Evolutionary conservation across 2,329 filamentous ascomycete genomes (phyloP), one percentile per base, ranked within the genome.

Genomic region (Clonostachys solani): DNA sequence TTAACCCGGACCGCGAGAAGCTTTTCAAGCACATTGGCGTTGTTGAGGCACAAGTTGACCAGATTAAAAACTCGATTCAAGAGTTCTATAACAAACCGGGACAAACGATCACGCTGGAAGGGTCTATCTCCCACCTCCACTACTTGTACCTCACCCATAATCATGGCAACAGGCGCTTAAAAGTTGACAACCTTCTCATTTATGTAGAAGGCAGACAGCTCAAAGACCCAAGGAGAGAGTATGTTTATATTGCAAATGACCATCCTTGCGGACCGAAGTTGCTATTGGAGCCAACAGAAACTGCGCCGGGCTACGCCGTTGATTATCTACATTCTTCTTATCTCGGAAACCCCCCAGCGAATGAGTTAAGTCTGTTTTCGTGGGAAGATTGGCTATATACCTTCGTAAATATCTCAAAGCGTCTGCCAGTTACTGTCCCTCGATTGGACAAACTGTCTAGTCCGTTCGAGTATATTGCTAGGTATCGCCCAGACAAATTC

Each of bases 121-220:
- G 9, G 18, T 47, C 46, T 6, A 3, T 33, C 13, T 15, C 41
- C 18, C 43, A 50, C 33, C 46, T 50, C 6, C 42, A 46, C 15
- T 53, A 48, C 36, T 40, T 53, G 9, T 53, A 52, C 33, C 33
- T 38, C 35, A 48, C 52, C 0, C 40, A 47, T 18, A 4, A 33
- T 16, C n/a, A 36, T 7, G 46, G 23, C 23, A 29, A 29, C 23
- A 29, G 3, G 23, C 9, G 8, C 8, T 29, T 9, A 29, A 29
- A 29, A 29, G 23, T 29, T 5, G 23, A 29, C 9, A 10, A 29
- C 8, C 9, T 29, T 5, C 3, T 29, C 23, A 29, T 29, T 29
- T 33, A n/a, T 23, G 17, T 3, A 12, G 12, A 29, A 16, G 12
- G 17, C 18, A 15, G 16, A 38, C 9, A 15, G 13, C 42, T 40